Percentiles rank a stretch among this genome's conserved stretches.
phyloP scores from a whole-genome alignment of 805 yeast genomes.

The Saccharomycopsis oosterbeekiorum region DNA sequence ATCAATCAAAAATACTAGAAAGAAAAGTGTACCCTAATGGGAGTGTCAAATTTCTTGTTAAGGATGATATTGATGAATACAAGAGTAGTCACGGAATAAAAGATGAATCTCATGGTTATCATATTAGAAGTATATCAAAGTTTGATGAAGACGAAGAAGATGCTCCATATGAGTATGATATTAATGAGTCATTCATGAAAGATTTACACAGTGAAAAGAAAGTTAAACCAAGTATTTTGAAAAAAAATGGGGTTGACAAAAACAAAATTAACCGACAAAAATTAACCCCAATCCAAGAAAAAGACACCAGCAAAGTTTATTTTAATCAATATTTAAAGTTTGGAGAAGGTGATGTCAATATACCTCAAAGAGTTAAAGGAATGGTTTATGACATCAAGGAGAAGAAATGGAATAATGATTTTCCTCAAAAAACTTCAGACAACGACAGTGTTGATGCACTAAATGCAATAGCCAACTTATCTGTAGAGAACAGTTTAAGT shows the following conservation, averaged over 20 bases:
- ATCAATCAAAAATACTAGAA: conserved; percentile 1
- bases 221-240: neutral
- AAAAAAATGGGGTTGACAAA: neutral
- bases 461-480: conserved; percentile 16
- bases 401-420: conserved; percentile 12
- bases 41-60: neutral
- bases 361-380: conserved; percentile 13
- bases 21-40: conserved; percentile 12
- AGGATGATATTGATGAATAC: neutral
- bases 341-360: conserved; percentile 17
- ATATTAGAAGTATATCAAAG: neutral
- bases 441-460: conserved; percentile 13
- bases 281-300: neutral
- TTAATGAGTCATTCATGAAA: conserved; percentile 17
- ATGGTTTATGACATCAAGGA: conserved; percentile 18
- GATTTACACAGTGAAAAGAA: conserved; percentile 6
- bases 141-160: neutral
- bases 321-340: conserved; percentile 15
- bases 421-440: neutral
- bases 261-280: neutral
- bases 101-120: neutral
- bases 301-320: conserved; percentile 1
- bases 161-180: conserved; percentile 12
- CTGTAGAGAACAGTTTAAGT: neutral
- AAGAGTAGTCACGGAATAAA: neutral